Evolutionary conservation across 148 eudicot species (phyloP), one percentile per base, ranked within the genome.

Genomic region (Euryodendron excelsum): DNA sequence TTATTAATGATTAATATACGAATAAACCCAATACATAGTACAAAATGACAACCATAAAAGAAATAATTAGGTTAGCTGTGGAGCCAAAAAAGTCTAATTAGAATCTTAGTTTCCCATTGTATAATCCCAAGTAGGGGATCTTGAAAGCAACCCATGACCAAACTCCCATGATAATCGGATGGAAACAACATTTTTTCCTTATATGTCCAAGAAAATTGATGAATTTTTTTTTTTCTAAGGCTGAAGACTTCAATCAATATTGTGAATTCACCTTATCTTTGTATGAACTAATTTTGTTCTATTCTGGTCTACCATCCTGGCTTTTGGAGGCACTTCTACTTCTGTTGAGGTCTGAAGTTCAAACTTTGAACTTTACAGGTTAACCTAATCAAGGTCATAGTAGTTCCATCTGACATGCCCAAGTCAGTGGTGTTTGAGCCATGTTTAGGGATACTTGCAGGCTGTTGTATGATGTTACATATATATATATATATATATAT

Each of bases 71-170:
- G 76, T 78, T 60, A 18, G 76, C 7, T 48, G 44, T 58, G 52
- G 76, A 31, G 62, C 68, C 76, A 39, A 58, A 69, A 72, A 78
- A 41, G 76, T 78, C 80, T 52, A 30, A 9, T 70, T 58, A 55
- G 68, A 78, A 78, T 78, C 53, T 2, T 10, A 70, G 55, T 56
- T 59, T 39, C 37, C 65, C 14, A 28, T 78, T 67, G 33, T 59
- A 45, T 58, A 62, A 79, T 72, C 13, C 36, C 67, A 33, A 30
- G 69, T 63, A 3, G 78, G 56, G 47, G 20, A 17, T 47, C 41
- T 12, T 8, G 82, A 80, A 80, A 80, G 78, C 73, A 74, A 80
- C 82, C 15, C 30, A 66, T 55, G 33, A 80, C 82, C 82, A 74
- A 80, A 80, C 78, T 65, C 67, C 39, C 78, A 13, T 47, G 25